phyloP scores from a whole-genome alignment of 2,329 filamentous ascomycete species.

The Beauveria sp. region DNA sequence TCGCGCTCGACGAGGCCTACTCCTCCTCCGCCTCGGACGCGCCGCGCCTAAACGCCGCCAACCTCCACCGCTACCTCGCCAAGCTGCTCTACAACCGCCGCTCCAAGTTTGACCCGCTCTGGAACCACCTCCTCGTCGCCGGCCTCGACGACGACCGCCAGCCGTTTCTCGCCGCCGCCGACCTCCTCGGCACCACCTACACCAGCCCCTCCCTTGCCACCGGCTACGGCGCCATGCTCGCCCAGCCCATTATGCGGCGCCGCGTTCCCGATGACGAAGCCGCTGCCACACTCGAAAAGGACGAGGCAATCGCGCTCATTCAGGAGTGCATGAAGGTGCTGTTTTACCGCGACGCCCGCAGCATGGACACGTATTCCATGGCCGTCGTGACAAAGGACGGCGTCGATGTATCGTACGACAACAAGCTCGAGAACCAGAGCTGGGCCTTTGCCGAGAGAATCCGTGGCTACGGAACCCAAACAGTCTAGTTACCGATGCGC shows the following conservation, averaged over 20 bases:
- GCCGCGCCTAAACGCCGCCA: conserved; percentile 70
- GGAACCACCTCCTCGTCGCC: conserved; percentile 91
- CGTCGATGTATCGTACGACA: conserved; percentile 75
- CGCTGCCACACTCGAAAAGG: conserved; percentile 61
- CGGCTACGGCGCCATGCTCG: conserved; percentile 87
- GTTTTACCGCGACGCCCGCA: conserved; percentile 93
- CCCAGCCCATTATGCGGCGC: conserved; percentile 82
- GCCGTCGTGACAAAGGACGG: conserved; percentile 83
- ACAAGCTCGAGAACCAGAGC: conserved; percentile 90
- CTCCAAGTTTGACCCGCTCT: conserved; percentile 92
- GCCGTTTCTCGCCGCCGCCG: conserved; percentile 86
- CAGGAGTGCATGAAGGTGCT: conserved; percentile 98
- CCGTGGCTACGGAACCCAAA: conserved; percentile 88
- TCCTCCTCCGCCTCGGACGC: conserved; percentile 25
- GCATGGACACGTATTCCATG: conserved; percentile 84
- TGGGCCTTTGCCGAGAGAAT: conserved; percentile 97
- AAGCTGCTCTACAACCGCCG: conserved; percentile 96
- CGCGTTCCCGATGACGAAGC: conserved; percentile 78
- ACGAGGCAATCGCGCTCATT: conserved; percentile 72
- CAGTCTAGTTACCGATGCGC: conserved; percentile 33
- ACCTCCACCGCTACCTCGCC: conserved; percentile 91
- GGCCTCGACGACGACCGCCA: conserved; percentile 72
- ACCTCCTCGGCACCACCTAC: conserved; percentile 90
- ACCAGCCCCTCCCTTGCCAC: conserved; percentile 82
- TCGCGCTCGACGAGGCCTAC: conserved; percentile 88